Base-by-base conservation (phyloP, 495 filamentous ascomycete species). In the Aspergillus indologenus region DNA sequence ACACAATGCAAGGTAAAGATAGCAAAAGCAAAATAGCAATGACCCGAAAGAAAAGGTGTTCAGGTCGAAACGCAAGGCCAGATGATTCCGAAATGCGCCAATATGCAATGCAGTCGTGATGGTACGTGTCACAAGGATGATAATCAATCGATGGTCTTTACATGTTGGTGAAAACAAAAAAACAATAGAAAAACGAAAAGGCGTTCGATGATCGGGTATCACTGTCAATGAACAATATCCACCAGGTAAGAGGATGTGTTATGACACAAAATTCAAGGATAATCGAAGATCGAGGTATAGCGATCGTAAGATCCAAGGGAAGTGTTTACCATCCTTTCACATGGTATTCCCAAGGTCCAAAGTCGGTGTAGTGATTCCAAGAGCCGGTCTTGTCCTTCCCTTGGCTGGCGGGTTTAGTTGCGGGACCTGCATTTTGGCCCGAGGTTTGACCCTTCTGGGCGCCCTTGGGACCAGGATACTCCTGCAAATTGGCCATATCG, bases 401-500 rank as follows among this genome's bases (percentile, higher is more conserved):
- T n/a, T 68, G 62, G 40, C 61, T 68, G 43, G 57, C 26, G 14
- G 63, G 45, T 24, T 68, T 61, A 1, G 57, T 45, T 11, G 68
- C 65, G 7, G 61, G 24, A 14, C 59, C 65, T 11, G 53, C 52
- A 23, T 58, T 57, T 12, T 58, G 63, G 45, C 23, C 61, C 48
- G 17, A 48, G 40, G 29, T 58, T 56, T 31, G 63, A 53, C 55
- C 61, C 40, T 59, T 65, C 52, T 72, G 68, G 9, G 65, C 67
- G 18, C 64, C 70, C 54, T 74, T 72, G 0, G 74, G 68, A 22
- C 64, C 69, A 2, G 90, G 91, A 61, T 88, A 90, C 57, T 92
- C 85, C 68, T 89, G 84, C 9, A 96, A 79, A 67, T 92, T 91
- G 47, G 88, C 88, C 56, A 96, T 81, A 63, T 96, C 91, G 60